These are phyloP conservation scores for Fraxinus pennsylvanica DNA, from an alignment of 257 asterid species.

Conservation along the genomic window DNA sequence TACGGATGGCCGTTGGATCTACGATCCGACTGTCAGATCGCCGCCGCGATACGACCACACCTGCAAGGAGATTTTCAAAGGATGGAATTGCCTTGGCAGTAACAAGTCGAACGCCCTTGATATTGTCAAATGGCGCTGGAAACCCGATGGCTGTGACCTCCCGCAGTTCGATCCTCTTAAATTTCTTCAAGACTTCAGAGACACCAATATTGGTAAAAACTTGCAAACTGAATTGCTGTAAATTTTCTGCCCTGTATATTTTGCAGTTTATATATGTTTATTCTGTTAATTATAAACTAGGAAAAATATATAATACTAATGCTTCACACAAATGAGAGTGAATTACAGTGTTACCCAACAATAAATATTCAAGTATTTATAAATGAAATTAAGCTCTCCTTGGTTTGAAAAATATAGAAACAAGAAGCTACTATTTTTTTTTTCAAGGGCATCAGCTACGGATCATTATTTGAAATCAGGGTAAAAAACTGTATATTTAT, in stretches of 20 bases:
- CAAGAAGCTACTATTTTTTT: not conserved
- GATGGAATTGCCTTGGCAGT: conserved; percentile 91
- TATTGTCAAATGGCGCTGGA: conserved; percentile 85
- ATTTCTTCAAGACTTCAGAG: conserved; percentile 64
- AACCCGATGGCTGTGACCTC: conserved; percentile 76
- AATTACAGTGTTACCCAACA: not conserved
- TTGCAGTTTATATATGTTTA: not conserved
- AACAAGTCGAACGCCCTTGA: conserved; percentile 76
- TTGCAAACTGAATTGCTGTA: not conserved
- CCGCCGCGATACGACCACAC: conserved; percentile 75
- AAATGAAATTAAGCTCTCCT: not conserved
- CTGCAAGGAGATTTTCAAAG: conserved; percentile 93
- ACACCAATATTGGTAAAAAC: conserved; percentile 71
- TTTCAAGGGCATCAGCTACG: not conserved
- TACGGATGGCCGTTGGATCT: conserved; percentile 78
- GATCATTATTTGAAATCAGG: not conserved
- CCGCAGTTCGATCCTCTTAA: conserved; percentile 67
- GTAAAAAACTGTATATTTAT: not conserved
- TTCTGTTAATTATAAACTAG: not conserved
- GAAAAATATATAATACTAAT: not conserved
- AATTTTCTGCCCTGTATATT: not conserved
- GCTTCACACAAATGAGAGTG: not conserved
- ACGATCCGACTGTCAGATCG: conserved; percentile 52
- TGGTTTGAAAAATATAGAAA: not conserved
- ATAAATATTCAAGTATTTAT: not conserved